Evolutionary conservation across 805 yeast species (phyloP).

Genomic region (Starmerella potacharoeniae): DNA sequence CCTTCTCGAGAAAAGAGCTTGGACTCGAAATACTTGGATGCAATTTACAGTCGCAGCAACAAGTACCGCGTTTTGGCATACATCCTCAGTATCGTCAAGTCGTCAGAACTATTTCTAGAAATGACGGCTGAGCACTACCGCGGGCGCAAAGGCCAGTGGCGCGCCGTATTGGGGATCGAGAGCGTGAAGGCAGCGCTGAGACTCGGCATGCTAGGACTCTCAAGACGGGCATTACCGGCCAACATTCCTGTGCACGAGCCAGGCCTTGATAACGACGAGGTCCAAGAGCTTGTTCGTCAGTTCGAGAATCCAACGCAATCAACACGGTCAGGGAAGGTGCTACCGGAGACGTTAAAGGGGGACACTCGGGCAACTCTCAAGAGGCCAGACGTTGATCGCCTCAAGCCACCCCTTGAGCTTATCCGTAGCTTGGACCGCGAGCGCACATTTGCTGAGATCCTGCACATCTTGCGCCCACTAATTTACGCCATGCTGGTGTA

Average conservation of each 20-base stretch:
- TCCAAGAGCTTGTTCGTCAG: slow-evolving; percentile 15
- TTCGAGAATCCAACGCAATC: too few relatives aligned
- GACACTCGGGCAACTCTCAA: neutral
- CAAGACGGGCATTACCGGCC: slow-evolving; percentile 26
- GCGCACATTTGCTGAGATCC: slow-evolving; percentile 26
- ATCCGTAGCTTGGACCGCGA: slow-evolving; percentile 23
- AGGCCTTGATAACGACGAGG: slow-evolving; percentile 28
- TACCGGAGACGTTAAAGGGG: neutral
- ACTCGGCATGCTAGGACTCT: slow-evolving; percentile 24
- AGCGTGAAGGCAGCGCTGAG: slow-evolving; percentile 27
- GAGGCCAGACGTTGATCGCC: slow-evolving; percentile 27
- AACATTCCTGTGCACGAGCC: slow-evolving; percentile 28
- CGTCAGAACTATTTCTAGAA: slow-evolving; percentile 31
- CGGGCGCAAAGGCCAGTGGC: slow-evolving; percentile 26
- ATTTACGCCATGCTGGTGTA: slow-evolving; percentile 30
- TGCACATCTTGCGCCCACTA: slow-evolving; percentile 32
- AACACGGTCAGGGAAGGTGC: neutral
- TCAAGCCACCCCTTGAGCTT: slow-evolving; percentile 26
- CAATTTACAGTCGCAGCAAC: slow-evolving; percentile 11
- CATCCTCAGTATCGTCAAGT: slow-evolving; percentile 25
- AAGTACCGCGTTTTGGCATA: slow-evolving; percentile 26
- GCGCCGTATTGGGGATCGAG: slow-evolving; percentile 26
- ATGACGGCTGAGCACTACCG: slow-evolving; percentile 26
- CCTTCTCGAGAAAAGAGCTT: slow-evolving; percentile 4
- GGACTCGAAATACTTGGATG: slow-evolving; percentile 16